phyloP scores from a whole-genome alignment of 257 asterid genomes.

The Coffea eugenioides region DNA sequence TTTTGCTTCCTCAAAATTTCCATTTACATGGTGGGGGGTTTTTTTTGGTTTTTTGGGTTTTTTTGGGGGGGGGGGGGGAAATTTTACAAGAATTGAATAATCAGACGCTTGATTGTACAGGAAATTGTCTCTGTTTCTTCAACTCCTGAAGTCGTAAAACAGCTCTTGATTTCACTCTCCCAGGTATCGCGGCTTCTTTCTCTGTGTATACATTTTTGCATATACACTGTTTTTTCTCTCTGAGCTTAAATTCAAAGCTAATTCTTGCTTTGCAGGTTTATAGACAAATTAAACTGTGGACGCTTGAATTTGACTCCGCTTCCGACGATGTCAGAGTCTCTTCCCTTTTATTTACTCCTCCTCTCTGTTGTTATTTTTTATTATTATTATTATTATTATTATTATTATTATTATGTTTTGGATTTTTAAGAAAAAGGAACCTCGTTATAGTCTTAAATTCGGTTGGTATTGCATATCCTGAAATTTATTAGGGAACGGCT shows the following conservation, averaged over 20 bases:
- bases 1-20: background rate
- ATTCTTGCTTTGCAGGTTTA: constrained; percentile 41
- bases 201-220: background rate
- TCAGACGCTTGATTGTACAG: constrained; percentile 32
- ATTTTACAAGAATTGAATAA: background rate
- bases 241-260: background rate
- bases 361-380: too few species aligned
- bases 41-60: too few species aligned
- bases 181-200: constrained; percentile 33
- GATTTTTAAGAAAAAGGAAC: too few species aligned
- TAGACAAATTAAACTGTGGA: constrained; percentile 58
- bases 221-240: background rate
- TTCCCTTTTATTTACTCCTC: background rate
- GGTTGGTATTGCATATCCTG: background rate
- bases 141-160: constrained; percentile 46
- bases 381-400: too few species aligned
- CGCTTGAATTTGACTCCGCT: constrained; percentile 35
- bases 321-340: constrained; percentile 31
- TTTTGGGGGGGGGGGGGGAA: too few species aligned
- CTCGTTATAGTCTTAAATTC: background rate
- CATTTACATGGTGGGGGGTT: background rate
- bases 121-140: constrained; percentile 32
- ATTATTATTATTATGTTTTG: too few species aligned
- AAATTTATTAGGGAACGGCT: constrained; percentile 40
- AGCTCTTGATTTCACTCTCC: constrained; percentile 64